Evolutionary conservation across 179 eudicot species (phyloP).

Genomic region (Heliamphora pulchella): DNA sequence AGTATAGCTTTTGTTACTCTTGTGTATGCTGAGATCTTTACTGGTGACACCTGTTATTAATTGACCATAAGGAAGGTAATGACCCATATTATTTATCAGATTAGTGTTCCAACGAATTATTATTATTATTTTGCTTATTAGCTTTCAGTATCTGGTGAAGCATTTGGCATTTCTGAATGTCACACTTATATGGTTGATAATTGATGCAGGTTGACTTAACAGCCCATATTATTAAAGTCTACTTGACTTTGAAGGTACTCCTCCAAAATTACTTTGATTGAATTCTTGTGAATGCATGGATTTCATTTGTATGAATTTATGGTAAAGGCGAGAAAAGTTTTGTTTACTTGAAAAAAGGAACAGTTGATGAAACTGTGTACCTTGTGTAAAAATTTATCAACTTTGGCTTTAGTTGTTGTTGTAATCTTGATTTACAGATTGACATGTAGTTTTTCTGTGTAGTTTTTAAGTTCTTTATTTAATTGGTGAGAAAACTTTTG

Average conservation of each 20-base stretch:
- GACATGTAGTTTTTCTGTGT: not conserved
- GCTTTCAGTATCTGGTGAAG: not conserved
- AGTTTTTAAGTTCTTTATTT: not conserved
- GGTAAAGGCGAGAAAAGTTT: not conserved
- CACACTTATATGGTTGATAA: slow-evolving; percentile 2
- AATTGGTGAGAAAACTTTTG: not conserved
- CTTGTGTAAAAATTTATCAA: not conserved
- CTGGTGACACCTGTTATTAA: not conserved
- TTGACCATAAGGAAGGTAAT: not conserved
- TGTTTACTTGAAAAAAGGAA: not conserved
- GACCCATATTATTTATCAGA: not conserved
- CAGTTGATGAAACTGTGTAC: not conserved
- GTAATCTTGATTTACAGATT: not conserved
- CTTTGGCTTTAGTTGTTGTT: not conserved
- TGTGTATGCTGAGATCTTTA: not conserved
- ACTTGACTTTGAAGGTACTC: slow-evolving; percentile 75
- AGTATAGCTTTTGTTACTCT: not conserved
- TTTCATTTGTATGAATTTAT: not conserved
- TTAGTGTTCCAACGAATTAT: not conserved
- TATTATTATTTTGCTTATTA: not conserved
- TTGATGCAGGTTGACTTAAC: slow-evolving; percentile 80
- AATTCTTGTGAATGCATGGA: not conserved
- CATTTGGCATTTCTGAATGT: not conserved
- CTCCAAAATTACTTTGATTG: slow-evolving; percentile 1
- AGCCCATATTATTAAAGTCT: slow-evolving; percentile 76